Percentiles rank a stretch among this genome's conserved stretches.
Conservation (phyloP, 176 grass and related monocot species). For the Zea luxurians region DNA sequence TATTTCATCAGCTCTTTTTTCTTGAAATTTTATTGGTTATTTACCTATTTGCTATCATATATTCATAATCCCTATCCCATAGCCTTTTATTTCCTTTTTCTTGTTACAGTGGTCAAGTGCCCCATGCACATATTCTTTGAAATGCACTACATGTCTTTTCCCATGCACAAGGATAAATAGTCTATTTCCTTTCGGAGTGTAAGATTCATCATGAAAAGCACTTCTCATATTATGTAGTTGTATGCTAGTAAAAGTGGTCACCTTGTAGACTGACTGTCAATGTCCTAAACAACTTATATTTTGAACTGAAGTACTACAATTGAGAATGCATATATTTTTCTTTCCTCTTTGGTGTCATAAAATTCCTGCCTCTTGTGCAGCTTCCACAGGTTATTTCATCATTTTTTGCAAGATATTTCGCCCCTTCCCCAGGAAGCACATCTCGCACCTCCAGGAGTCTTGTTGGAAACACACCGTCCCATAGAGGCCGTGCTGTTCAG, state of each 20-base stretch:
- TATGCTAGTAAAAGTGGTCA: not conserved
- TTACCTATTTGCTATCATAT: not conserved
- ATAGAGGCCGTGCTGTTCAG: conserved; percentile 43
- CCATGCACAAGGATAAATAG: not conserved
- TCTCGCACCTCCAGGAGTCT: conserved; percentile 50
- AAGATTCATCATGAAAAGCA: not conserved
- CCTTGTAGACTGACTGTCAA: not conserved
- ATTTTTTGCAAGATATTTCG: conserved; percentile 59
- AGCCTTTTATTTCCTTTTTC: not conserved
- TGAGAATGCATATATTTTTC: not conserved
- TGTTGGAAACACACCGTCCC: conserved; percentile 45
- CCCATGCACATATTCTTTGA: not conserved
- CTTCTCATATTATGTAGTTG: not conserved
- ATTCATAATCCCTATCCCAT: not conserved
- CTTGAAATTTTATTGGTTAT: conserved; percentile 9
- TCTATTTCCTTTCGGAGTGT: not conserved
- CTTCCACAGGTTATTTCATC: conserved; percentile 53
- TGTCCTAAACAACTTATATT: not conserved
- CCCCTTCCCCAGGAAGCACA: conserved; percentile 37
- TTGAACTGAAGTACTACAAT: not conserved
- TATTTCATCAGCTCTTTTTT: not conserved
- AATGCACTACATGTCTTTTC: not conserved
- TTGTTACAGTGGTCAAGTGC: not conserved
- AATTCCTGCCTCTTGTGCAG: conserved; percentile 39
- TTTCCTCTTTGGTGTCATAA: conserved; percentile 29